Conservation (phyloP, 2,329 filamentous ascomycete genomes). For the Claviceps capensis region DNA sequence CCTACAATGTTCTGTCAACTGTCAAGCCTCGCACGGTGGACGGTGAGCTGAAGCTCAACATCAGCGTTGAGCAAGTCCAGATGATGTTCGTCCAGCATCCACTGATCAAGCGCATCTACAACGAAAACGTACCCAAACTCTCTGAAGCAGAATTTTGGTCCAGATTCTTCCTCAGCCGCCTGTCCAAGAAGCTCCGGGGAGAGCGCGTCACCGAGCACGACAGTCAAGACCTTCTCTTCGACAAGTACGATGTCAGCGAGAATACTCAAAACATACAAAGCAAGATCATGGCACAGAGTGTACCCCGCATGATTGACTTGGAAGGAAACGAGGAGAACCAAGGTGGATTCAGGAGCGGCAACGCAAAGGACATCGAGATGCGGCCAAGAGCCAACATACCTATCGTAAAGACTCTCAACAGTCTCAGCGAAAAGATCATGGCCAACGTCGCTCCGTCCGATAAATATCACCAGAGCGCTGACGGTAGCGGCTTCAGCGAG, state of each 20-base stretch:
- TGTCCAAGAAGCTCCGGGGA: conserved; percentile 84
- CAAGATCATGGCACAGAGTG: conserved; percentile 45
- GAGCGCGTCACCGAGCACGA: conserved; percentile 74
- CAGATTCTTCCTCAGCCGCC: conserved; percentile 78
- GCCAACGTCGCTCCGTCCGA: conserved; percentile 73
- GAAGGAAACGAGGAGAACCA: conserved; percentile 93
- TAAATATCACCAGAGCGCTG: conserved; percentile 45
- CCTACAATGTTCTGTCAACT: conserved; percentile 86
- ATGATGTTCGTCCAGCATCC: conserved; percentile 90
- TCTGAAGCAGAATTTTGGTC: conserved; percentile 80
- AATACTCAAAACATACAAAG: conserved; percentile 41
- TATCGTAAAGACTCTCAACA: conserved; percentile 81
- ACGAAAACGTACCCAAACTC: conserved; percentile 78
- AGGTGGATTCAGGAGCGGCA: conserved; percentile 67
- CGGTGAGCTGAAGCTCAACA: conserved; percentile 58
- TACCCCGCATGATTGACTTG: conserved; percentile 83
- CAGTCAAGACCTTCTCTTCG: conserved; percentile 63
- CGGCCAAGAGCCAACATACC: conserved; percentile 68
- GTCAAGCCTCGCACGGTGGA: conserved; percentile 52
- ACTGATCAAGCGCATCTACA: conserved; percentile 77
- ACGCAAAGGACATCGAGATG: conserved; percentile 84
- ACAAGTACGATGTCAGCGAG: conserved; percentile 69
- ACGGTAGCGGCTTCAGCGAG: conserved; percentile 63
- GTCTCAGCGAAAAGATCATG: conserved; percentile 85
- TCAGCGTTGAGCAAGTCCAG: conserved; percentile 84